Base-by-base conservation (phyloP, 2,329 filamentous ascomycete genomes). In the Exophiala mesophila region DNA sequence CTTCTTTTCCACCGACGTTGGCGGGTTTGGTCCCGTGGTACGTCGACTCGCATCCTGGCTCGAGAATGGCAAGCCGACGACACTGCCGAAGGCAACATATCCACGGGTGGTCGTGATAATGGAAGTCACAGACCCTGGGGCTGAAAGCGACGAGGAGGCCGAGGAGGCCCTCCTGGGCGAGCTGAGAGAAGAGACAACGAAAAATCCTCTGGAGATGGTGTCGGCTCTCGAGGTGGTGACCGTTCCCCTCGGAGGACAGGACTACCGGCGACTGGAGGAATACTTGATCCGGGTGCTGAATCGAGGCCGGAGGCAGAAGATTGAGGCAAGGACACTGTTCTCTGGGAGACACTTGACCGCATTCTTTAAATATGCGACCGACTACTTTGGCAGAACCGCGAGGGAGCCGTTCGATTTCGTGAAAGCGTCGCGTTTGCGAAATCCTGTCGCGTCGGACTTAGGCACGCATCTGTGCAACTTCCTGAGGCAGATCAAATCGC, bases 1-100 rank as follows among this genome's bases (percentile, higher is more conserved):
- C 44, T 57, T 59, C 48, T 61, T 60, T 49, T 41, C 49, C 32
- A 39, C 41, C 38, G 45, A 60, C 44, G 17, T 60, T 26, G 50
- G 55, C 39, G 51, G 50, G 20, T 52, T 59, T 32, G 44, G 47
- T 39, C 39, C 45, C 34, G 51, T 59, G 18, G 49, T 50, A 16
- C 40, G 34, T 36, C 42, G 46, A 28, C 34, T 60, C 15, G 53
- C 46, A 17, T 33, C 23, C 29, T 58, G 32, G 44, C 41, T 58
- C 23, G 39, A 57, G 34, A 45, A 45, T 26, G 41, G 30, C 23
- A 21, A 49, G 24, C 16, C 42, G 18, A 52, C 39, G 21, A 55
- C 42, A 17, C 35, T 53, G 41, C 50, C 46, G 34, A 50, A 33
- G 35, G 51, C 34, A 36, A 55, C 49, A n/a, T 44, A 40, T 44